Conservation (phyloP, 345 rosid genomes). For the Turritis glabra region DNA sequence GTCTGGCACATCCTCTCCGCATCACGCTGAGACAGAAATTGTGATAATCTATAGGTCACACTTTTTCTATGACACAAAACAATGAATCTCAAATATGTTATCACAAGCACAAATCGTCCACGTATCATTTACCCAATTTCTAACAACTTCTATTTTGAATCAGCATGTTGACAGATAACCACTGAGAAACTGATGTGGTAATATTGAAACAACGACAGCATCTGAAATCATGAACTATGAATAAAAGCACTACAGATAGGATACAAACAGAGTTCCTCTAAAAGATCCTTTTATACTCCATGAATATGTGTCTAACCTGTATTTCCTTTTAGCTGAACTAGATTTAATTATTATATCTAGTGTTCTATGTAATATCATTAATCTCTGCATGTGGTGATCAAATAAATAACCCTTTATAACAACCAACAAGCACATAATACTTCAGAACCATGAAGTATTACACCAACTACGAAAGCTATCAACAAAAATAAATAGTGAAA, state of each 20-base stretch:
- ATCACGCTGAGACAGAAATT: constrained; percentile 53
- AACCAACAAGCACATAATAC: background rate
- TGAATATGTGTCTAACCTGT: background rate
- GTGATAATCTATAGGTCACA: background rate
- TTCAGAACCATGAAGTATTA: background rate
- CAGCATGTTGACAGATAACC: background rate
- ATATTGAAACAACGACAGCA: background rate
- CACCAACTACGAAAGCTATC: background rate
- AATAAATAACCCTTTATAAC: background rate
- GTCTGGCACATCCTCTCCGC: constrained; percentile 65
- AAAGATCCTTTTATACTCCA: background rate
- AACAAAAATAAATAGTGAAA: background rate
- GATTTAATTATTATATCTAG: background rate
- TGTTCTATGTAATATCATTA: background rate
- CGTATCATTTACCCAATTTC: constrained; percentile 5
- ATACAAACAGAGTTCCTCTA: background rate
- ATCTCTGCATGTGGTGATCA: background rate
- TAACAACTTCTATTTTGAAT: background rate
- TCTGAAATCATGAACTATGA: background rate
- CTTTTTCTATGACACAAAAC: background rate
- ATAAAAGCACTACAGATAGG: background rate
- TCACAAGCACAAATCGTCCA: constrained; percentile 1
- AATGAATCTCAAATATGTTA: constrained; percentile 5
- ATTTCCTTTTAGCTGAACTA: background rate
- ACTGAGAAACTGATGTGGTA: background rate